A percentile compares a stretch with the other conserved stretches of the same genome.
Evolutionary conservation across 169 alveolate species (phyloP).

Genomic region (Babesia ovis): DNA sequence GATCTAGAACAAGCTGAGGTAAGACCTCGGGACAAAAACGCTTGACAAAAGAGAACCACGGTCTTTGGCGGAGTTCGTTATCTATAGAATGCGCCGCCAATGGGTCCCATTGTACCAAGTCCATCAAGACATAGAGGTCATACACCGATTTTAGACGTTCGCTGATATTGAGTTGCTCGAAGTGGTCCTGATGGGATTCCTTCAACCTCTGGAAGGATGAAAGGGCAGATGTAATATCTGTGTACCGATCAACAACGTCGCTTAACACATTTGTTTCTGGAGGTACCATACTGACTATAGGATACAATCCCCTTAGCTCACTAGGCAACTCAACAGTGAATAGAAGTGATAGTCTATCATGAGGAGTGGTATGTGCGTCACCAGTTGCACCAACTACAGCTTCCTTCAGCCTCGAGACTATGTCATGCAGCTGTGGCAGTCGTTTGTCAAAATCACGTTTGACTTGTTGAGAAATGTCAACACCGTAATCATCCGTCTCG

Average conservation of each 20-base stretch:
- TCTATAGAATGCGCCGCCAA: not conserved
- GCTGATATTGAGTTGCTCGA: slow-evolving; percentile 11
- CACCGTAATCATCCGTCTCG: slow-evolving; percentile 60
- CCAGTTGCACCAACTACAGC: not conserved
- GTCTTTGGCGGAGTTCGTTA: slow-evolving; percentile 13
- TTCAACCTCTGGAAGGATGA: not conserved
- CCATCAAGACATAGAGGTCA: slow-evolving; percentile 21
- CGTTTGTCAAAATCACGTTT: slow-evolving; percentile 6
- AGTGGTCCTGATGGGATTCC: slow-evolving; percentile 11
- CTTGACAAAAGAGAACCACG: slow-evolving; percentile 35
- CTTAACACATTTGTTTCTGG: not conserved
- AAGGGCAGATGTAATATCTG: not conserved
- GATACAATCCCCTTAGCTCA: slow-evolving; percentile 12
- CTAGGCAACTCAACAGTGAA: not conserved
- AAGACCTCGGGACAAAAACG: slow-evolving; percentile 20
- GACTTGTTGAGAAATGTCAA: slow-evolving; percentile 9
- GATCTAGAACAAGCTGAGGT: slow-evolving; percentile 31
- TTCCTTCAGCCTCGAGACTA: not conserved
- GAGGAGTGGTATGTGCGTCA: not conserved
- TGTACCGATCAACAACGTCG: slow-evolving; percentile 21
- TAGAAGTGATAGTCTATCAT: not conserved
- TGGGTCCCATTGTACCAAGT: slow-evolving; percentile 53
- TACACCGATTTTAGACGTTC: slow-evolving; percentile 25
- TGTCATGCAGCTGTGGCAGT: not conserved
- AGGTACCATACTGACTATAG: not conserved